phyloP scores from a whole-genome alignment of 257 asterid genomes.

The Lavandula angustifolia region DNA sequence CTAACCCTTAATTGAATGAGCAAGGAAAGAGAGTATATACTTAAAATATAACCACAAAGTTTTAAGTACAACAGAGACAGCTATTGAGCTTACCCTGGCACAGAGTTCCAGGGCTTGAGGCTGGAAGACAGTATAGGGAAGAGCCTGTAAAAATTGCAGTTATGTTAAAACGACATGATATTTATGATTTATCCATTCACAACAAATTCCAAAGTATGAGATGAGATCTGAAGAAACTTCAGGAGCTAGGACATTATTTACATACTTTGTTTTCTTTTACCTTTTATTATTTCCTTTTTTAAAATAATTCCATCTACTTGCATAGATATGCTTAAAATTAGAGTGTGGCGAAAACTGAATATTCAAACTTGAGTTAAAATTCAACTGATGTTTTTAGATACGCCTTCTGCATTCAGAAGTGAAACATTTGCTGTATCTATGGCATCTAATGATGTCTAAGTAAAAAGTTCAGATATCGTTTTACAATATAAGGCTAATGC shows the following conservation, averaged over 20 bases:
- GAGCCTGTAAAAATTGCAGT: slow-evolving; percentile 57
- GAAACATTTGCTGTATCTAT: slow-evolving; percentile 11
- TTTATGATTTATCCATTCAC: slow-evolving; percentile 10
- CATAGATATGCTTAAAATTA: slow-evolving; percentile 1
- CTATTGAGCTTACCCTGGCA: slow-evolving; percentile 66
- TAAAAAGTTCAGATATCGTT: not conserved
- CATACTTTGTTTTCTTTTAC: not conserved
- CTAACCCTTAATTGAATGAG: slow-evolving; percentile 14
- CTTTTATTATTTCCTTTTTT: not conserved
- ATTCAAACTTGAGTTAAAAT: slow-evolving; percentile 4
- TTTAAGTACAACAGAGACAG: slow-evolving; percentile 9
- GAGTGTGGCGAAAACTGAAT: not conserved
- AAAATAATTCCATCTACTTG: slow-evolving; percentile 9
- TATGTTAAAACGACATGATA: slow-evolving; percentile 30
- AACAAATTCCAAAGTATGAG: not conserved
- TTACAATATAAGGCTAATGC: not conserved
- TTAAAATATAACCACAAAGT: not conserved
- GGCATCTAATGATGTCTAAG: slow-evolving; percentile 15
- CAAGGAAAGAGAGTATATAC: not conserved
- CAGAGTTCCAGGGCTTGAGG: slow-evolving; percentile 95
- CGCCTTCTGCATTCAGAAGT: slow-evolving; percentile 23
- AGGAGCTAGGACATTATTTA: slow-evolving; percentile 1
- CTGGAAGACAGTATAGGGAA: slow-evolving; percentile 76
- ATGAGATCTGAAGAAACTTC: slow-evolving; percentile 5
- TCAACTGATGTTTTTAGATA: slow-evolving; percentile 21